These are phyloP conservation scores for Decorospora gaudefroyi DNA, from an alignment of 2,329 filamentous ascomycete genomes.

Conservation along the genomic window DNA sequence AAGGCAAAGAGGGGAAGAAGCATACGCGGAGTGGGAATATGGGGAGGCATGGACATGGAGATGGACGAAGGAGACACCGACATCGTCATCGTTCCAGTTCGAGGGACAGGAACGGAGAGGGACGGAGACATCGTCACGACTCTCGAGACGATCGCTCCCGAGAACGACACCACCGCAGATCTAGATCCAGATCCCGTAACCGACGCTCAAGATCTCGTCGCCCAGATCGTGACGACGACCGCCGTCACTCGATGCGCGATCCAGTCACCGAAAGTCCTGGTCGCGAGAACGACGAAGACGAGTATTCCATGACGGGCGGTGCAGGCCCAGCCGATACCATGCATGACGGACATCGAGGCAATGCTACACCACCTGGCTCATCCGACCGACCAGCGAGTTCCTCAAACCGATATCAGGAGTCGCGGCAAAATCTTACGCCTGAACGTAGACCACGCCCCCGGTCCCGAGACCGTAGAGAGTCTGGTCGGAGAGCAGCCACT, in stretches of 20 bases:
- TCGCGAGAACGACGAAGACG: background rate
- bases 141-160: background rate
- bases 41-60: background rate
- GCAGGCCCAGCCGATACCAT: slow-evolving; percentile 4
- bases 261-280: background rate
- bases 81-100: slow-evolving; percentile 1
- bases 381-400: background rate
- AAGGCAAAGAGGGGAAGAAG: slow-evolving; percentile 3
- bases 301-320: slow-evolving; percentile 12
- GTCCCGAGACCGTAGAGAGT: background rate
- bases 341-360: background rate
- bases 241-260: background rate
- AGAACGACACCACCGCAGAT: background rate
- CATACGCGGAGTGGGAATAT: background rate
- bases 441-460: slow-evolving; percentile 1
- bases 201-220: background rate
- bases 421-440: background rate
- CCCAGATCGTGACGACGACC: background rate
- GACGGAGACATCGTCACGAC: background rate
- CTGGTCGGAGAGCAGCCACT: background rate
- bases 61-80: background rate
- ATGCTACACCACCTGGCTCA: background rate
- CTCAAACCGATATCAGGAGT: slow-evolving; percentile 3
- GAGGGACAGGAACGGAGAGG: background rate
- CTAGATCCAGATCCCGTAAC: background rate